A percentile compares a stretch with the other conserved stretches of the same genome.
Evolutionary conservation across 2,329 filamentous ascomycete species (phyloP).

Genomic region (Cladophialophora immunda): DNA sequence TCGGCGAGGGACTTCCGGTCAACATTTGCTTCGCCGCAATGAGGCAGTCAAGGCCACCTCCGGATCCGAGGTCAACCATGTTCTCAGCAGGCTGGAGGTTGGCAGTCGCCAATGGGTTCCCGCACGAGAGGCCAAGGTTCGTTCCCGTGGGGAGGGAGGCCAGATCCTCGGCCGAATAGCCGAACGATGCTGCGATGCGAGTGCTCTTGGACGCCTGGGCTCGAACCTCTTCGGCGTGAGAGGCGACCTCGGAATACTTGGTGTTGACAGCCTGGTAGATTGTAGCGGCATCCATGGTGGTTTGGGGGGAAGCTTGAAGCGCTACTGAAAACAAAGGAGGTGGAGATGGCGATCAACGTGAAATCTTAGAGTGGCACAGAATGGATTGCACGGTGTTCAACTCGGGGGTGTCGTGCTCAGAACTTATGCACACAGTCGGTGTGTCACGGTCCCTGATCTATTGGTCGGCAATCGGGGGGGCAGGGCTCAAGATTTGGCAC

Average conservation of each 20-base stretch:
- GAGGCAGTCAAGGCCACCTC: constrained; percentile 16
- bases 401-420: neutral
- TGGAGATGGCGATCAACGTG: neutral
- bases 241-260: constrained; percentile 20
- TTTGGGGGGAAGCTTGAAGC: neutral
- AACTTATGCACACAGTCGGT: neutral
- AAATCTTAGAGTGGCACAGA: neutral
- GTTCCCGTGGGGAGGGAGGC: constrained; percentile 55
- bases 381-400: neutral
- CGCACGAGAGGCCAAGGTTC: constrained; percentile 64
- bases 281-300: constrained; percentile 19
- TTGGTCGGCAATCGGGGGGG: neutral
- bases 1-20: neutral
- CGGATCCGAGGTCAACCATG: constrained; percentile 27
- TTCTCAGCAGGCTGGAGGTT: constrained; percentile 45
- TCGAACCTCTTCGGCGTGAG: neutral
- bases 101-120: constrained; percentile 62
- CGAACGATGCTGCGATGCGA: constrained; percentile 61
- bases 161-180: constrained; percentile 61
- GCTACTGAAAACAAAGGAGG: neutral
- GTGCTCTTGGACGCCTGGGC: constrained; percentile 9
- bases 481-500: neutral
- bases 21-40: constrained; percentile 18
- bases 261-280: constrained; percentile 24
- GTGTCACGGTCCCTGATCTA: neutral